phyloP scores from a whole-genome alignment of 2,329 filamentous ascomycete genomes.

The Didymella arachidicola region DNA sequence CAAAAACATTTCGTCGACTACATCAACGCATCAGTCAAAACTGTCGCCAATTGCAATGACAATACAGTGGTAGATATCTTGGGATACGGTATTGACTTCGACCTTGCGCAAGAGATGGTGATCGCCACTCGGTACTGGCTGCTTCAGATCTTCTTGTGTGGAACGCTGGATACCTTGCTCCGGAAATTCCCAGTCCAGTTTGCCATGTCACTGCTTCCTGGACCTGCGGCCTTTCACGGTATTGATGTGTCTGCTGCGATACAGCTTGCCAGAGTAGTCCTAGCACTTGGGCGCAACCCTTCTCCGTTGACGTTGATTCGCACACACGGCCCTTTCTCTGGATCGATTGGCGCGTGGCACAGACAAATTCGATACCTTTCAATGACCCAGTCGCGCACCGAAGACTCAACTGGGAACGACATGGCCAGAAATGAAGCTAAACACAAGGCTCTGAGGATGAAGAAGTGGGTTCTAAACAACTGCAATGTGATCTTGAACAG shows the following conservation, averaged over 20 bases:
- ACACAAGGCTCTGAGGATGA: neutral
- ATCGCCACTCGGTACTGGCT: constrained; percentile 11
- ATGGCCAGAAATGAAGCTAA: neutral
- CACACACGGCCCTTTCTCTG: neutral
- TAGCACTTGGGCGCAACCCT: neutral
- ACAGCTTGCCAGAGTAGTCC: constrained; percentile 1
- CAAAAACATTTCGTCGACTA: neutral
- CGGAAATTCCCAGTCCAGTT: constrained; percentile 2
- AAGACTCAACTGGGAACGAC: too few relatives aligned
- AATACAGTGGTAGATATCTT: neutral
- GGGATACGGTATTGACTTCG: neutral
- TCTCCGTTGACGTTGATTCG: constrained; percentile 5
- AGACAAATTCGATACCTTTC: constrained; percentile 6
- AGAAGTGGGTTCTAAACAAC: neutral
- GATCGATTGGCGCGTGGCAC: constrained; percentile 8
- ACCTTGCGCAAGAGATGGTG: neutral
- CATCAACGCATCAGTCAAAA: constrained; percentile 1
- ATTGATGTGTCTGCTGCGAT: neutral
- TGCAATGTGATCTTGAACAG: constrained; percentile 2
- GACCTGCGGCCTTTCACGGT: neutral
- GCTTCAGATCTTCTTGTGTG: constrained; percentile 7
- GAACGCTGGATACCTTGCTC: constrained; percentile 7
- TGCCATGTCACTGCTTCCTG: neutral
- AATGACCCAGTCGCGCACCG: neutral
- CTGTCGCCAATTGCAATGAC: neutral